Conservation (phyloP, 257 asterid species). For the Haberlea rhodopensis region DNA sequence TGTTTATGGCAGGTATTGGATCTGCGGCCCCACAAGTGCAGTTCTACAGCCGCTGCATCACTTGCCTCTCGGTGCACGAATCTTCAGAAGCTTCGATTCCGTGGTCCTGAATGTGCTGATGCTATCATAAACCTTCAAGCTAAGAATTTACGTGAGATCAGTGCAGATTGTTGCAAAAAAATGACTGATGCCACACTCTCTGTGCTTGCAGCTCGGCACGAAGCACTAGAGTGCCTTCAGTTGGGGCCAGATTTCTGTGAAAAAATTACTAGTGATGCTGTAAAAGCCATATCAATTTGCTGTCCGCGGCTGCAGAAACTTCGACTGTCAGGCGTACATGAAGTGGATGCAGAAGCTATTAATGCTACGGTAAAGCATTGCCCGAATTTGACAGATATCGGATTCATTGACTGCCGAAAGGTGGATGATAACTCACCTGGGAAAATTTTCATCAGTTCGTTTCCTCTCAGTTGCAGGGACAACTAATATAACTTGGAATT, state of each 20-base stretch:
- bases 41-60: constrained; percentile 46
- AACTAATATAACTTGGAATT: constrained; percentile 54
- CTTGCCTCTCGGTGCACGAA: constrained; percentile 61
- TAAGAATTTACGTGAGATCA: constrained; percentile 56
- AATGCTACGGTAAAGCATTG: constrained; percentile 69
- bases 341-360: constrained; percentile 66
- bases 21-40: constrained; percentile 67
- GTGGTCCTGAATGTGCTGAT: constrained; percentile 75
- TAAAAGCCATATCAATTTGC: constrained; percentile 66
- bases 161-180: constrained; percentile 64
- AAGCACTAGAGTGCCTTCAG: constrained; percentile 69
- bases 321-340: constrained; percentile 66
- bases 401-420: constrained; percentile 64
- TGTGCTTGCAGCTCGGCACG: constrained; percentile 72
- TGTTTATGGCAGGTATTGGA: constrained; percentile 69
- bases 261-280: constrained; percentile 68
- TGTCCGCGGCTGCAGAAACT: constrained; percentile 58
- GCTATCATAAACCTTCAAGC: constrained; percentile 65
- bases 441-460: constrained; percentile 51
- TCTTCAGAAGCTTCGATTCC: constrained; percentile 68
- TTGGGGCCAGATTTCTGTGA: constrained; percentile 84
- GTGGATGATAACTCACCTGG: constrained; percentile 64
- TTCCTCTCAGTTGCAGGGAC: constrained; percentile 80
- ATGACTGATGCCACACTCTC: constrained; percentile 70
- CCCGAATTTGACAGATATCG: constrained; percentile 52